Evolutionary conservation across 2,329 filamentous ascomycete genomes (phyloP).

Genomic region (Monosporascus sp.): DNA sequence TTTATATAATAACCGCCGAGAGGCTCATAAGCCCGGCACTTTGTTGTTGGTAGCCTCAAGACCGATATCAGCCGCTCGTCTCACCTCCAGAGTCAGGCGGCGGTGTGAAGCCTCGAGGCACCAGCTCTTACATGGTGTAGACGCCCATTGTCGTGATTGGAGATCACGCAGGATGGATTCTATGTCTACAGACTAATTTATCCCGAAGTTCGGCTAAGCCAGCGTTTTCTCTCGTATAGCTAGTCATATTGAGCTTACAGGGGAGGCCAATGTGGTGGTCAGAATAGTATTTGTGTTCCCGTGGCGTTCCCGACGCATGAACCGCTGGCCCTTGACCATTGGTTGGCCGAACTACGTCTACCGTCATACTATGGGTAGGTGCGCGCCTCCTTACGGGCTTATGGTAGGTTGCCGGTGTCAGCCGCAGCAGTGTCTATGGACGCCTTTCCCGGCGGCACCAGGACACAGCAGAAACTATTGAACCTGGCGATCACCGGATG

Average conservation of each 20-base stretch:
- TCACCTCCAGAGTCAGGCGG: not conserved
- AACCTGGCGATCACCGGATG: too few relatives aligned
- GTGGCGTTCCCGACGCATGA: not conserved
- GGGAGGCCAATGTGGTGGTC: not conserved
- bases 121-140: not conserved
- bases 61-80: not conserved
- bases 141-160: not conserved
- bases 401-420: not conserved
- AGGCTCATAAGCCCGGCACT: too few relatives aligned
- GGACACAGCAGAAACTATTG: too few relatives aligned
- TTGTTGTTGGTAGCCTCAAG: not conserved
- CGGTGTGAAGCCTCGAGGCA: not conserved
- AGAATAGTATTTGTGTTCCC: not conserved
- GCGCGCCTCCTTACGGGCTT: not conserved
- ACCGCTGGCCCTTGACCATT: not conserved
- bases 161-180: not conserved
- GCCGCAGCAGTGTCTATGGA: not conserved
- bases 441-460: not conserved
- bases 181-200: not conserved
- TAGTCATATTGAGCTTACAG: not conserved
- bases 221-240: not conserved
- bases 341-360: not conserved
- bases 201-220: not conserved
- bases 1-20: too few relatives aligned
- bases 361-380: not conserved